These are phyloP conservation scores for Trichosporon asahii DNA, from an alignment of 1,284 basidiomycete genomes.

Conservation along the genomic window DNA sequence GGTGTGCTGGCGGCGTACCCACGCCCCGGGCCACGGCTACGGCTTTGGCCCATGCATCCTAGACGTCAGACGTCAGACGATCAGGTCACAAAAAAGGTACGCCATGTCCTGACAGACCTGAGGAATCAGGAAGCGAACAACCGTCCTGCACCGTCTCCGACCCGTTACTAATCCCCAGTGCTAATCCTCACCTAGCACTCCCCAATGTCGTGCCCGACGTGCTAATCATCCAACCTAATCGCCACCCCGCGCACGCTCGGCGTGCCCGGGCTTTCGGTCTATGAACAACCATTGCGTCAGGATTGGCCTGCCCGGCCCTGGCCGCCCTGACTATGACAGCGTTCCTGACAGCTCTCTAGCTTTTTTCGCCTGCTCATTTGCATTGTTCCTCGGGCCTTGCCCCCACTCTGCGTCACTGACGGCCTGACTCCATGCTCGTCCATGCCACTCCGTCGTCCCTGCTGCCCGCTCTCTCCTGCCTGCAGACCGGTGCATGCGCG, in stretches of 20 bases:
- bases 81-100: conserved; percentile 9
- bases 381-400: background rate
- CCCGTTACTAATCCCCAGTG: background rate
- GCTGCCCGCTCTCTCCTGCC: too few relatives aligned
- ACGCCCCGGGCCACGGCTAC: background rate
- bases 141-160: background rate
- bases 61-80: conserved; percentile 9
- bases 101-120: background rate
- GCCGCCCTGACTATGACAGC: background rate
- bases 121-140: conserved; percentile 2
- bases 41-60: background rate
- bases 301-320: background rate
- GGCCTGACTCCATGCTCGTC: too few relatives aligned
- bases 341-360: background rate
- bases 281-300: background rate
- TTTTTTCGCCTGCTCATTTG: background rate
- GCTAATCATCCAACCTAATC: background rate
- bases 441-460: too few relatives aligned
- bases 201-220: background rate
- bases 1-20: background rate
- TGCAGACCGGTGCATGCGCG: too few relatives aligned
- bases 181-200: background rate
- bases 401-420: background rate
- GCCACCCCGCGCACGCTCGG: background rate
- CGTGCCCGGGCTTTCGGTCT: background rate